Conservation (phyloP, 306 rosid species). For the Canavalia gladiata region DNA sequence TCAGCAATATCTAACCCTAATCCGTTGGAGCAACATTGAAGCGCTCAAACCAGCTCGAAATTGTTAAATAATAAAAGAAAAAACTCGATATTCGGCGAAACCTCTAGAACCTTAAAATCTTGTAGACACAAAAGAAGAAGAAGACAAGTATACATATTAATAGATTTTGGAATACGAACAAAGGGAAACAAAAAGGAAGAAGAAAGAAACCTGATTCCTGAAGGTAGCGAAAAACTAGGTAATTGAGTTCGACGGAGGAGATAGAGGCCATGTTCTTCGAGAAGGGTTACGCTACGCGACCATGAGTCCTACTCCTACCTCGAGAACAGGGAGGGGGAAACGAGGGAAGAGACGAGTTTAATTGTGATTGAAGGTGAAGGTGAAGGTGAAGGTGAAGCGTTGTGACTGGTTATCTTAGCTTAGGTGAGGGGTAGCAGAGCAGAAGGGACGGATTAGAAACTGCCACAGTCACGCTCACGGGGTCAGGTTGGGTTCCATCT, state of each 20-base stretch:
- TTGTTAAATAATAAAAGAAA: neutral
- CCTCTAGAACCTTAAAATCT: constrained; percentile 39
- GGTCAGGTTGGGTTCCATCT: constrained; percentile 16
- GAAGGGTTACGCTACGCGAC: constrained; percentile 48
- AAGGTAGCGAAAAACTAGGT: constrained; percentile 87
- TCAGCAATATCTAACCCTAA: constrained; percentile 49
- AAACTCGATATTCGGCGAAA: constrained; percentile 23
- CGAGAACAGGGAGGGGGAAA: neutral
- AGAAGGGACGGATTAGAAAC: constrained; percentile 21
- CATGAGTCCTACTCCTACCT: constrained; percentile 47
- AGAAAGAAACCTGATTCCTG: constrained; percentile 81
- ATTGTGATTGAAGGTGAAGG: neutral
- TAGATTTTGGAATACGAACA: neutral
- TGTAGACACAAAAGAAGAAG: neutral
- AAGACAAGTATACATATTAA: neutral
- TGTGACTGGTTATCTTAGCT: neutral
- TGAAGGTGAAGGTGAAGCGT: constrained; percentile 5
- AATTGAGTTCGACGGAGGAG: constrained; percentile 89
- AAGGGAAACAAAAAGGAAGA: neutral
- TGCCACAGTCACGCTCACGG: constrained; percentile 26
- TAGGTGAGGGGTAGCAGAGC: neutral
- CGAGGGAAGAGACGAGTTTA: neutral
- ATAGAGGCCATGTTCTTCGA: constrained; percentile 65
- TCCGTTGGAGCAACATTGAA: neutral
- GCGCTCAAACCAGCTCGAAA: constrained; percentile 36